Base-by-base conservation (phyloP, 768 basidiomycete species). In the button mushroom (Agaricus bisporus) region DNA sequence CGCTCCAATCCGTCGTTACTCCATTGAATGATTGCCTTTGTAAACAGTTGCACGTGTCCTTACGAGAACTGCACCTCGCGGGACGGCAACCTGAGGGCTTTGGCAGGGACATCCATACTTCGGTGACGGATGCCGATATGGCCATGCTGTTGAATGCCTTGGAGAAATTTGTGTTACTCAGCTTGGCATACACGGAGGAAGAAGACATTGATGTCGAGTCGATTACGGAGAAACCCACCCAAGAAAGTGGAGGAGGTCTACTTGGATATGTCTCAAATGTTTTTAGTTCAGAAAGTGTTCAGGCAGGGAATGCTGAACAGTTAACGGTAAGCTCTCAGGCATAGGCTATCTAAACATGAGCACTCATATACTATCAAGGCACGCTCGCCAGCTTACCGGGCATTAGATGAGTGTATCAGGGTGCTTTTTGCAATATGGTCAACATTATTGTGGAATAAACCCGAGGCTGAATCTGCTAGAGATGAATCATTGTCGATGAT, bases 261-360 rank as follows among this genome's bases (percentile, higher is more conserved):
- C 73, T 98, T 0, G 92, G 94, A 8, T 89, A 92, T 61, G 86
- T 99, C 48, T 94, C 93, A 1, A 90, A 83, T 51, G 95, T 98
- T 2, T 95, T 99, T 62, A 81, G 87, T 39, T 82, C 83, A 0
- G 90, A 93, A n/a, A 76, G 71, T 35, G 61, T 70, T 8, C 68
- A 75, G 10, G 64, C 67, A 51, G 60, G 67, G 37, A 62, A 68
- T 14, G 82, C 82, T 12, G 86, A 86, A 36, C 79, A 79, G 56
- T 62, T 83, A 8, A 77, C 74, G 52, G 88, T 85, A 59, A 63
- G 81, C 5, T 70, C 7, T 37, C 20, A 49, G 48, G 37, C 49
- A 38, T 51, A 52, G 26, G 38, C 42, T 46, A 28, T 38, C 37
- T 39, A 22, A 11, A 26, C 12, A 46, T 12, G n/a, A 18, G 25